Conservation (phyloP, 2,329 filamentous ascomycete species). For the Stagonosporopsis chrysanthemi region DNA sequence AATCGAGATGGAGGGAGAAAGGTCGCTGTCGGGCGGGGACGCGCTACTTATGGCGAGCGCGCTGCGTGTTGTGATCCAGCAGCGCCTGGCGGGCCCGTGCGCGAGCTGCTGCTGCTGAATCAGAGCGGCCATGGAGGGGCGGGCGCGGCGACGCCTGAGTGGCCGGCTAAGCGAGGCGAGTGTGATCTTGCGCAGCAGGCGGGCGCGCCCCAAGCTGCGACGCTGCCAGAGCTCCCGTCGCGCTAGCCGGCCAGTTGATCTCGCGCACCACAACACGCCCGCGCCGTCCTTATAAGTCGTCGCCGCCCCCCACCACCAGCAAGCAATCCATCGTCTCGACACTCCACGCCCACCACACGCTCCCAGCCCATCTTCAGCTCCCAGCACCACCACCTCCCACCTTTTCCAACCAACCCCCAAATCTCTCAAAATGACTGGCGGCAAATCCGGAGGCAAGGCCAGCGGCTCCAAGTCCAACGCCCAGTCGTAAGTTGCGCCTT, state of each 20-base stretch:
- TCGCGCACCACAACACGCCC: constrained; percentile 51
- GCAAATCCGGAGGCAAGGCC: constrained; percentile 99
- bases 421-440: constrained; percentile 96
- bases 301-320: constrained; percentile 47
- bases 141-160: constrained; percentile 19
- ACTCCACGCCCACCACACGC: constrained; percentile 41
- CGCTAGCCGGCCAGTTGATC: constrained; percentile 49
- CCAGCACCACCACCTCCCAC: constrained; percentile 29
- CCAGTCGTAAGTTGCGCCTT: constrained; percentile 79
- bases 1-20: constrained; percentile 53
- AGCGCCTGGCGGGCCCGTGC: constrained; percentile 44
- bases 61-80: constrained; percentile 52
- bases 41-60: constrained; percentile 52
- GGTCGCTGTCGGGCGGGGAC: constrained; percentile 51
- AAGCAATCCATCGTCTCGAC: constrained; percentile 52
- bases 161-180: constrained; percentile 29
- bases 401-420: constrained; percentile 45
- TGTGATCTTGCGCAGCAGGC: constrained; percentile 37
- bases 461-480: constrained; percentile 94
- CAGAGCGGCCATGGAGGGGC: constrained; percentile 27
- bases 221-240: constrained; percentile 29
- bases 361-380: constrained; percentile 27
- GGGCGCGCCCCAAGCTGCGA: constrained; percentile 22
- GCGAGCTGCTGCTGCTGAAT: constrained; percentile 15
- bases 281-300: constrained; percentile 51